phyloP scores from a whole-genome alignment of 805 yeast species.

The Ogataea henricii region DNA sequence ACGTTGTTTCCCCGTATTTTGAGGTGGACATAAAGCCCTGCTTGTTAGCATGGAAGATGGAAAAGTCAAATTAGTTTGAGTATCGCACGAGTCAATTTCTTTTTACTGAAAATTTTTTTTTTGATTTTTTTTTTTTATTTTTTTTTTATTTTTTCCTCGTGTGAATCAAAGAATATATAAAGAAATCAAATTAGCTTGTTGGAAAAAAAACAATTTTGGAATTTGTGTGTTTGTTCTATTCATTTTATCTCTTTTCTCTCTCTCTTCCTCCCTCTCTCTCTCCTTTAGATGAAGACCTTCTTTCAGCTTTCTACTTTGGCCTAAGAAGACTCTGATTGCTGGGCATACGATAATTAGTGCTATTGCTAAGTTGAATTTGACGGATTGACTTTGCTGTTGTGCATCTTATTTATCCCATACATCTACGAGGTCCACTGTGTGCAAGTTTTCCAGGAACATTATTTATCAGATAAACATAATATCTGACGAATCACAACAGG shows the following conservation, averaged over 20 bases:
- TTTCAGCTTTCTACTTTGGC: conserved; percentile 25
- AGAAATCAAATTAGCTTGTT: background rate
- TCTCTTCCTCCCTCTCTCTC: conserved; percentile 41
- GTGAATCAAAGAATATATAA: conserved; percentile 5
- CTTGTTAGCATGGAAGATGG: too few species aligned
- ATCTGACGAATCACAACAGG: conserved; percentile 1
- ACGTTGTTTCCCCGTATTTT: background rate
- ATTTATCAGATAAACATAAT: background rate
- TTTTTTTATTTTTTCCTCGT: background rate
- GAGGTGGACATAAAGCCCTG: too few species aligned
- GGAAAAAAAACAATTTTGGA: conserved; percentile 1
- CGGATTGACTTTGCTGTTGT: conserved; percentile 3
- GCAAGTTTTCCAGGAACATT: background rate
- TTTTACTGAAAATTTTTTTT: conserved; percentile 3
- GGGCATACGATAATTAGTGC: conserved; percentile 9
- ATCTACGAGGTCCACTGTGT: conserved; percentile 4
- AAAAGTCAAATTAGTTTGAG: background rate
- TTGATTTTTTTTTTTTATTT: background rate
- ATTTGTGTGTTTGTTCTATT: conserved; percentile 6
- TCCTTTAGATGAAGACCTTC: conserved; percentile 40
- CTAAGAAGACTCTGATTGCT: conserved; percentile 17
- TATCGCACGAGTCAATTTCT: conserved; percentile 4
- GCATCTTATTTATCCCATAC: conserved; percentile 1
- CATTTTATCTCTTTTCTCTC: conserved; percentile 27
- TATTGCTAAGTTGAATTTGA: conserved; percentile 1